Base-by-base conservation (phyloP, 2,329 filamentous ascomycete genomes). In the Sporothrix pseudoabietina region DNA sequence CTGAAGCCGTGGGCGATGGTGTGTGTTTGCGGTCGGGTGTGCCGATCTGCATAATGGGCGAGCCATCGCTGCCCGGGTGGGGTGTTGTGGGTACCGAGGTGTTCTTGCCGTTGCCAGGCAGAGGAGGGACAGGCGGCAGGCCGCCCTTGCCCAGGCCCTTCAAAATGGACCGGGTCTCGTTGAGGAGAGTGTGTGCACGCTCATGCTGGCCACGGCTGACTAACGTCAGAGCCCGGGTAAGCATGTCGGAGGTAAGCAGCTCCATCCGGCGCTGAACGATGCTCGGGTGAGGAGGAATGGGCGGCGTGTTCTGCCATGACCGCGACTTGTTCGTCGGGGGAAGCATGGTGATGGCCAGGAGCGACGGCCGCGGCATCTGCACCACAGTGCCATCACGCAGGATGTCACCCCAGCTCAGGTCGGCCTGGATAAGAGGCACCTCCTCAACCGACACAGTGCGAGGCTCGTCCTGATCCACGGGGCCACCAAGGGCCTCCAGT, bases 251-350 rank as follows among this genome's bases (percentile, higher is more conserved):
- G 2, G 96, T 98, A 71, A 99, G 87, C 41, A 99, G 86, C 82
- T 99, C 96, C 96, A 99, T 99, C 63, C 96, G 92, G 55, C 96
- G 89, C 83, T 99, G 96, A 7, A 99, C 95, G 74, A 99, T 94
- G 75, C 91, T 93, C 4, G 96, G 94, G 80, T 98, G 96, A 63
- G 96, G 95, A 16, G 96, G 96, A 75, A 99, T 99, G 0, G 94
- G 93, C 16, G 94, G 93, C 14, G 87, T 84, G 77, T 85, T 88
- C 61, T 84, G 84, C 88, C 88, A 90, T 19, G 90, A 88, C 77
- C 88, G 84, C 75, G 88, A 91, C 83, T 91, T 90, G 75, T 88
- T 85, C 5, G 81, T 81, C 2, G 91, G 86, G 4, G 96, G 96
- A 41, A 98, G 87, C 92, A 99, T 97, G 1, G 96, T 98, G 76